Base-by-base conservation (phyloP, 2,329 filamentous ascomycete genomes). In the Paecilomyces fulvus region DNA sequence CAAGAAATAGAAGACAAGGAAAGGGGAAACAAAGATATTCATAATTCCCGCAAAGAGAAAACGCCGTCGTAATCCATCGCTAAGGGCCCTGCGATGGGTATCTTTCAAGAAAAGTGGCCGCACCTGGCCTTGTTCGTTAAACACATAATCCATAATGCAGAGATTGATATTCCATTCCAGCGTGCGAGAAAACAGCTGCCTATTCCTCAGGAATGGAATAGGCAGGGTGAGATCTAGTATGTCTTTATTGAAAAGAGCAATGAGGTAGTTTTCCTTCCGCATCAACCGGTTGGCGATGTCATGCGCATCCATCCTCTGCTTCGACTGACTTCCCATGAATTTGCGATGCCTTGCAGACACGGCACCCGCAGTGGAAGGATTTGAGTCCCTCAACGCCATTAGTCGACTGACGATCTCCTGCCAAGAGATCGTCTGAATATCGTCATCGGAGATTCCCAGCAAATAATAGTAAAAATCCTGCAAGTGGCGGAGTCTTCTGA, bases 211-310 rank as follows among this genome's bases (percentile, higher is more conserved):
- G 60, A 96, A 92, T 0, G 94, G 94, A 1, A 99, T 73, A 1
- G 90, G 90, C 2, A 96, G 80, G 0, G 89, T 91, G 50, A 97
- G 78, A 67, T 99, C 87, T 48, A 99, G 74, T 37, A 97, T 84
- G 59, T 97, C 94, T 72, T 99, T 97, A 78, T 99, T 99, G 75
- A 97, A 90, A 65, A 99, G 80, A 3, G 94, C 94, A 65, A 99
- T 96, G 60, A 96, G 83, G 65, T 96, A 99, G 67, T 99, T 99
- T 60, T 96, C 92, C 67, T 90, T 88, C 58, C 94, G 87, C 94
- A 99, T 97, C 50, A 99, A 76, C 30, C 94, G 85, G 68, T 97
- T 99, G 6, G 94, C 94, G 70, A 99, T 97, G 67, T 96, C 94
- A 65, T 96, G 90, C 10, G 94, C 94, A 72, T 96, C 94, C 64